phyloP scores from a whole-genome alignment of 495 filamentous ascomycete genomes.

The Letharia columbiana region DNA sequence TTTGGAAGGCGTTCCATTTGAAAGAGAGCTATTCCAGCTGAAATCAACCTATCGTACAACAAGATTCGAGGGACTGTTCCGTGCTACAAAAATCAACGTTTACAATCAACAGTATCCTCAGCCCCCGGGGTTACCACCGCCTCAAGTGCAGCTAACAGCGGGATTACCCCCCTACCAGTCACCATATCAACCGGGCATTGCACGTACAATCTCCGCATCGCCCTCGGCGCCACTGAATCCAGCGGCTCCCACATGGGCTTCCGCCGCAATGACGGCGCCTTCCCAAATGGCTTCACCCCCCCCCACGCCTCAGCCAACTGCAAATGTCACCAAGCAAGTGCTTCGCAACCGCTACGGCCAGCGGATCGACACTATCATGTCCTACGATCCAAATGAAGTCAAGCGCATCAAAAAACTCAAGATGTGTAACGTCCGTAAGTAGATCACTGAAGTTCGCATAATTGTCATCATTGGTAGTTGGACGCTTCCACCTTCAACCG shows the following conservation, averaged over 20 bases:
- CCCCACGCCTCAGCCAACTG: constrained; percentile 31
- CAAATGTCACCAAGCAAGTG: constrained; percentile 43
- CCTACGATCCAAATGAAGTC: constrained; percentile 50
- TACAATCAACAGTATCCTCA: constrained; percentile 20
- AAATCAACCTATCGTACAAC: constrained; percentile 48
- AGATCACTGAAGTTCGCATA: not conserved
- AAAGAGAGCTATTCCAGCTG: constrained; percentile 49
- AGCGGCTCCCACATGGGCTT: constrained; percentile 31
- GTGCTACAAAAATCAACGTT: constrained; percentile 47
- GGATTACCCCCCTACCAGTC: constrained; percentile 28
- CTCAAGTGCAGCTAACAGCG: constrained; percentile 26
- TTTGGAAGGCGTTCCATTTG: constrained; percentile 65
- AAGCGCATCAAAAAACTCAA: constrained; percentile 60
- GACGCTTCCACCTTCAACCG: not conserved
- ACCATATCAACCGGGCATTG: constrained; percentile 32
- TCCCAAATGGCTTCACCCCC: constrained; percentile 23
- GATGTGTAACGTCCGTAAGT: constrained; percentile 68
- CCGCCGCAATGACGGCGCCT: constrained; percentile 30
- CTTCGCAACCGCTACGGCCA: constrained; percentile 69
- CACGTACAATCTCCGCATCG: constrained; percentile 11
- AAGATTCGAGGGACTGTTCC: constrained; percentile 59
- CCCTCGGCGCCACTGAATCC: constrained; percentile 31
- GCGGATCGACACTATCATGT: constrained; percentile 53
- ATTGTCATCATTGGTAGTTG: not conserved
- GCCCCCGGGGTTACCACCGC: constrained; percentile 16